Conservation (phyloP, 2,329 filamentous ascomycete species). For the Pseudomassariella vexata region DNA sequence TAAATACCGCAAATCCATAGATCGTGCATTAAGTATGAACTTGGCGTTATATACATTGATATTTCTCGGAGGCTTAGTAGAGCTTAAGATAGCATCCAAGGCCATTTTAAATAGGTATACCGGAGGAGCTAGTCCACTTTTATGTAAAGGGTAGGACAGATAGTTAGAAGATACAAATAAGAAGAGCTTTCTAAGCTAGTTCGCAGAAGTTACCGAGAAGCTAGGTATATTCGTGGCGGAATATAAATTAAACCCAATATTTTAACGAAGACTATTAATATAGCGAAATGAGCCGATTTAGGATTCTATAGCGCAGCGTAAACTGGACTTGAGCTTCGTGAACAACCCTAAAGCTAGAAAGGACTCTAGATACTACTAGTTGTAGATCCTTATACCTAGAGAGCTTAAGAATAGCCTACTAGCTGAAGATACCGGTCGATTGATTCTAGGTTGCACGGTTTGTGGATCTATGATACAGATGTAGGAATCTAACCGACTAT, state of each 20-base stretch:
- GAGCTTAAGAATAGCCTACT: conserved; percentile 36
- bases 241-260: conserved; percentile 12
- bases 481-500: conserved; percentile 40
- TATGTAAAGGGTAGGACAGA: conserved; percentile 12
- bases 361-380: conserved; percentile 23
- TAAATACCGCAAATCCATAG: too few relatives aligned
- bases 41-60: conserved; percentile 23
- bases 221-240: conserved; percentile 19
- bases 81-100: conserved; percentile 21
- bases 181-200: conserved; percentile 27
- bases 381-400: too few relatives aligned
- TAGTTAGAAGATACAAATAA: conserved; percentile 30
- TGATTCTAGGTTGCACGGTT: conserved; percentile 42
- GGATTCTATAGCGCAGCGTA: conserved; percentile 25
- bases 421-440: conserved; percentile 33
- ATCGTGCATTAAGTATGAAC: conserved; percentile 22
- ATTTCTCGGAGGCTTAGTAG: conserved; percentile 25
- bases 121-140: conserved; percentile 14
- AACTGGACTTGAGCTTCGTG: conserved; percentile 27
- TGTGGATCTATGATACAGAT: conserved; percentile 38
- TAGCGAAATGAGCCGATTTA: conserved; percentile 17
- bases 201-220: conserved; percentile 21
- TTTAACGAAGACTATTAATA: conserved; percentile 12
- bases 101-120: conserved; percentile 24
- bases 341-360: conserved; percentile 12